Conservation (phyloP, 192 early-diverging fungal species). For the Backusella luteola region DNA sequence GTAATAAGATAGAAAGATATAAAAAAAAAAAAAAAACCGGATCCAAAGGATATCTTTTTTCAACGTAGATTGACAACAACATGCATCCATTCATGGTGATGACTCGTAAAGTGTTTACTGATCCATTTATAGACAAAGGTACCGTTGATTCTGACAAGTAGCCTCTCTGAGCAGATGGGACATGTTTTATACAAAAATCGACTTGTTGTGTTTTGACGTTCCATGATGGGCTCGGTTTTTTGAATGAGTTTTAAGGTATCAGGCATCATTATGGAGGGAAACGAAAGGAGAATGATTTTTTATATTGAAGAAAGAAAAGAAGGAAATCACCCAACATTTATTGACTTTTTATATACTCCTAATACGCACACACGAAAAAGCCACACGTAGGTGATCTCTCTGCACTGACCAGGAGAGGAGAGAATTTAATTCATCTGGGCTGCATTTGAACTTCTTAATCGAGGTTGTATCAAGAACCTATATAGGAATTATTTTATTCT, state of each 20-base stretch:
- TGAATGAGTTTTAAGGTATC: neutral
- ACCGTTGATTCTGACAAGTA: slow-evolving; percentile 26
- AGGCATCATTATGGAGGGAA: too few relatives aligned
- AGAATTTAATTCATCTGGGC: neutral
- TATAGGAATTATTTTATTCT: neutral
- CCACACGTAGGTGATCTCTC: neutral
- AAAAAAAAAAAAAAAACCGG: too few relatives aligned
- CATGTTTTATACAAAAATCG: slow-evolving; percentile 21
- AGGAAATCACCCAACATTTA: neutral
- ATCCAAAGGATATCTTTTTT: neutral
- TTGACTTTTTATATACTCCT: neutral
- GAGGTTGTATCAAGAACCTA: neutral
- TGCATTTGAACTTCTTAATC: neutral
- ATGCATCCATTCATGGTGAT: slow-evolving; percentile 23
- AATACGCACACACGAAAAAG: neutral
- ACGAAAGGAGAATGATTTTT: too few relatives aligned
- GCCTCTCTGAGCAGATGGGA: slow-evolving; percentile 22
- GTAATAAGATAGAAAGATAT: too few relatives aligned
- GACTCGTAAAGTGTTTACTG: slow-evolving; percentile 19
- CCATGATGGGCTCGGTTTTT: neutral
- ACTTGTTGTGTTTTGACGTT: neutral
- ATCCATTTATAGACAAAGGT: slow-evolving; percentile 30
- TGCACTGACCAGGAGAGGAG: neutral
- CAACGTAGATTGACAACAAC: slow-evolving; percentile 25
- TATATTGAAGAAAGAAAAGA: neutral